Conservation (phyloP, 805 yeast genomes). For the Candida boleticola region DNA sequence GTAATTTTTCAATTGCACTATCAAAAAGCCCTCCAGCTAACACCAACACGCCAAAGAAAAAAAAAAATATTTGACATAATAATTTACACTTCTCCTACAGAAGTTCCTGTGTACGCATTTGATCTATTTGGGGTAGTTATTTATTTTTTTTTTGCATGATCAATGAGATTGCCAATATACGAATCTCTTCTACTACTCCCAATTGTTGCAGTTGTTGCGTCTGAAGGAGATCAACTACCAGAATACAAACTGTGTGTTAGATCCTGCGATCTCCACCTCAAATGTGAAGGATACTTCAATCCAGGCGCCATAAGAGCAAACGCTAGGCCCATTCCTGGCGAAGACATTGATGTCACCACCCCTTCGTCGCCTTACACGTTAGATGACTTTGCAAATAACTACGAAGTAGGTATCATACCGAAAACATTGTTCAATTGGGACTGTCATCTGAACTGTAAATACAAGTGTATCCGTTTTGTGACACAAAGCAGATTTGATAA, state of each 20-base stretch:
- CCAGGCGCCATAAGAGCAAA: not conserved
- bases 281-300: slow-evolving; percentile 4
- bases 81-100: too few relatives aligned
- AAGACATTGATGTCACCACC: not conserved
- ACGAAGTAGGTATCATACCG: slow-evolving; percentile 16
- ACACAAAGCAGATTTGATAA: slow-evolving; percentile 18
- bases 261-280: slow-evolving; percentile 18
- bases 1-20: too few relatives aligned
- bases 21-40: too few relatives aligned
- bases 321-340: not conserved
- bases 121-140: too few relatives aligned
- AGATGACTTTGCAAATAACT: slow-evolving; percentile 10
- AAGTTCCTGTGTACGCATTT: too few relatives aligned
- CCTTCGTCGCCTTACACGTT: not conserved
- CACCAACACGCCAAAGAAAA: too few relatives aligned
- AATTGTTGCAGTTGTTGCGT: slow-evolving; percentile 12
- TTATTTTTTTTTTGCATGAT: too few relatives aligned
- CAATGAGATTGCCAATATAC: too few relatives aligned
- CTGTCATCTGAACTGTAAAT: slow-evolving; percentile 35
- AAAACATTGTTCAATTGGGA: slow-evolving; percentile 28
- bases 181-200: too few relatives aligned
- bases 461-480: slow-evolving; percentile 38
- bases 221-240: slow-evolving; percentile 32
- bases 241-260: slow-evolving; percentile 24
- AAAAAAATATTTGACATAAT: too few relatives aligned